Conservation (phyloP, 176 grass and related monocot genomes). For the Areca catechu region DNA sequence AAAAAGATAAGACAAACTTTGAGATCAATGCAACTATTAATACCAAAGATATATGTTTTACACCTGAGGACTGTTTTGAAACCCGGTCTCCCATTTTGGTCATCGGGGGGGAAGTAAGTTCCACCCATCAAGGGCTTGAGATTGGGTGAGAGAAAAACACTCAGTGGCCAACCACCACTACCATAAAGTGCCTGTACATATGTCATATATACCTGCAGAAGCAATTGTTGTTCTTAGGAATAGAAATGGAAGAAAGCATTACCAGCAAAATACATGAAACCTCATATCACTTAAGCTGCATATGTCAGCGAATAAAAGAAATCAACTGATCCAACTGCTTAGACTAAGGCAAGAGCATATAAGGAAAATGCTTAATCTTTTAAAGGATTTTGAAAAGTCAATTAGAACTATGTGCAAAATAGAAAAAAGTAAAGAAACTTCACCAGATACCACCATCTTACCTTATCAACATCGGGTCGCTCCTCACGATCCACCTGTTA, state of each 20-base stretch:
- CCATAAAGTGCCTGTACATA: conserved; percentile 80
- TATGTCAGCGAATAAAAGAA: too few relatives aligned
- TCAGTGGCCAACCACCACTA: conserved; percentile 89
- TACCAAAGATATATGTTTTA: too few relatives aligned
- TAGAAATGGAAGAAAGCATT: too few relatives aligned
- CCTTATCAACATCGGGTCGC: conserved; percentile 97
- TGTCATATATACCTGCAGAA: conserved; percentile 92
- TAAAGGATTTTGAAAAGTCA: too few relatives aligned
- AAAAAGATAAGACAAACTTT: too few relatives aligned
- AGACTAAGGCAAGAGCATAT: too few relatives aligned
- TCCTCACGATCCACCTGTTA: conserved; percentile 95
- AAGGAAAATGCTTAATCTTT: too few relatives aligned
- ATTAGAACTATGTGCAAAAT: too few relatives aligned
- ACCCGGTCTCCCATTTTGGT: conserved; percentile 76
- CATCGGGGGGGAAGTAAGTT: conserved; percentile 94
- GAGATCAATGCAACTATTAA: too few relatives aligned
- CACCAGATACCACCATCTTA: conserved; percentile 11
- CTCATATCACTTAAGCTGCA: too few relatives aligned
- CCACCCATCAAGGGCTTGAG: conserved; percentile 95
- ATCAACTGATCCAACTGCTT: too few relatives aligned
- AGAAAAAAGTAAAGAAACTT: too few relatives aligned
- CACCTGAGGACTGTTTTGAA: conserved; percentile 95
- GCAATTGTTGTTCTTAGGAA: not conserved
- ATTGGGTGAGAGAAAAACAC: conserved; percentile 73
- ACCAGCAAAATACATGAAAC: not conserved